Evolutionary conservation across 345 rosid species (phyloP).

Genomic region (Cardamine chenopodiifolia): DNA sequence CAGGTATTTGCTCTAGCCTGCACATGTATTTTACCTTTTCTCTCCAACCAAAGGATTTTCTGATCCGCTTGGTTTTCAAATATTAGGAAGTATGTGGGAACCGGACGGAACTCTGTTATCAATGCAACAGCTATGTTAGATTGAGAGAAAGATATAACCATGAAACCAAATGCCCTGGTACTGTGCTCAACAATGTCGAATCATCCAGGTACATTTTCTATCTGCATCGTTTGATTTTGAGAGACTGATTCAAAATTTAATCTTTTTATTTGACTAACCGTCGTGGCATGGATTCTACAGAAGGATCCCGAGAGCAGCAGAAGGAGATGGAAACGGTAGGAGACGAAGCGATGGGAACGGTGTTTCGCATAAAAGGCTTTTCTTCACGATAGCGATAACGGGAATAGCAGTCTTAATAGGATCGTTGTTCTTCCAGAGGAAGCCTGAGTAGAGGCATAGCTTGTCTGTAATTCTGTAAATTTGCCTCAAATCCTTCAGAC

Average conservation of each 20-base stretch:
- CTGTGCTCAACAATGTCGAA: constrained; percentile 57
- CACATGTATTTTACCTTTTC: background rate
- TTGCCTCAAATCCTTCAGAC: constrained; percentile 29
- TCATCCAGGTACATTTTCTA: constrained; percentile 72
- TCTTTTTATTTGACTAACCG: constrained; percentile 7
- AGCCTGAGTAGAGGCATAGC: constrained; percentile 36
- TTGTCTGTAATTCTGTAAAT: constrained; percentile 45
- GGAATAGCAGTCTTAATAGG: constrained; percentile 91
- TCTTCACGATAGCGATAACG: constrained; percentile 89
- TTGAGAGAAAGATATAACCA: constrained; percentile 81
- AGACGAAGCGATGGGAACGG: constrained; percentile 63
- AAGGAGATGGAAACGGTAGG: constrained; percentile 61
- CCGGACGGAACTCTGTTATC: constrained; percentile 88
- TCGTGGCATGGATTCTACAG: constrained; percentile 12
- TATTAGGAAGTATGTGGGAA: constrained; percentile 96
- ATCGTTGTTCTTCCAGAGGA: constrained; percentile 78
- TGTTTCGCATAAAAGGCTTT: constrained; percentile 60
- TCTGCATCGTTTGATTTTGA: background rate
- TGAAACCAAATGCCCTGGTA: constrained; percentile 69
- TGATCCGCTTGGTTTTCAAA: background rate
- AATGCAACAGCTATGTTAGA: constrained; percentile 83
- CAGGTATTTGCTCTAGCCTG: constrained; percentile 61
- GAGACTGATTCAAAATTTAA: background rate
- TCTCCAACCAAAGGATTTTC: background rate
- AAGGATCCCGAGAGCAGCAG: constrained; percentile 65